Evolutionary conservation across 1,284 basidiomycete genomes (phyloP).

Genomic region (Ustilago trichophora): DNA sequence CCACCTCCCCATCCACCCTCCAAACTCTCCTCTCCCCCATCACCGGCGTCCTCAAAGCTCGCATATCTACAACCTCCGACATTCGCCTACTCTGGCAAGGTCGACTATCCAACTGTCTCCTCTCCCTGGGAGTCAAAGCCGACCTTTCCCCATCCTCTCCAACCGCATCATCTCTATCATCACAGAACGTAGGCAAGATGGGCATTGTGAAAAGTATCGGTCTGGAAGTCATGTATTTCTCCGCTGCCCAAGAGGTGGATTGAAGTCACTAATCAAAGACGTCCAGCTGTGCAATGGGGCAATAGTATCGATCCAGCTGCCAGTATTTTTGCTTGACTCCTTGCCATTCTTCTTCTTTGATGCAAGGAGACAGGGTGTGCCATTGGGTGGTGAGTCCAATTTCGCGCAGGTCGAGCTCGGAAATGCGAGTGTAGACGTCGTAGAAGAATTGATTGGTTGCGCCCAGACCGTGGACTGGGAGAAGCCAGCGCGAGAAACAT

Average conservation of each 20-base stretch:
- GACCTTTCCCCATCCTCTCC: conserved; percentile 71
- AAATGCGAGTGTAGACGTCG: conserved; percentile 86
- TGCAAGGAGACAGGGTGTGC: conserved; percentile 72
- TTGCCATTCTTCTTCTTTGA: conserved; percentile 57
- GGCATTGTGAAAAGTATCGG: conserved; percentile 78
- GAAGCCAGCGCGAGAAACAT: neutral
- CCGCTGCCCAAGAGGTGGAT: conserved; percentile 4
- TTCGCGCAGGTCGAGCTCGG: conserved; percentile 84
- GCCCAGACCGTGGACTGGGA: conserved; percentile 83
- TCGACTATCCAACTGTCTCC: conserved; percentile 84
- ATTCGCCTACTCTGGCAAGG: conserved; percentile 93
- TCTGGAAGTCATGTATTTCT: conserved; percentile 87
- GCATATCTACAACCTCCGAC: conserved; percentile 78
- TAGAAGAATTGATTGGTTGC: conserved; percentile 84
- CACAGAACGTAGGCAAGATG: neutral
- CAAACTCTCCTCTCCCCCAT: conserved; percentile 68
- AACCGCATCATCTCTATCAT: neutral
- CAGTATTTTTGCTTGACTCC: conserved; percentile 62
- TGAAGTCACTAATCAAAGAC: neutral
- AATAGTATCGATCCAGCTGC: conserved; percentile 48
- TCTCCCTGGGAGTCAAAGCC: conserved; percentile 86
- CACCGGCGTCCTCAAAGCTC: conserved; percentile 85
- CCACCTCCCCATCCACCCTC: neutral
- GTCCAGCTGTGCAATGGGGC: conserved; percentile 42
- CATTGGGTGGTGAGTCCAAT: conserved; percentile 79